These are phyloP conservation scores for Cyclanthera cordifolia DNA, from an alignment of 306 rosid species.

Conservation along the genomic window DNA sequence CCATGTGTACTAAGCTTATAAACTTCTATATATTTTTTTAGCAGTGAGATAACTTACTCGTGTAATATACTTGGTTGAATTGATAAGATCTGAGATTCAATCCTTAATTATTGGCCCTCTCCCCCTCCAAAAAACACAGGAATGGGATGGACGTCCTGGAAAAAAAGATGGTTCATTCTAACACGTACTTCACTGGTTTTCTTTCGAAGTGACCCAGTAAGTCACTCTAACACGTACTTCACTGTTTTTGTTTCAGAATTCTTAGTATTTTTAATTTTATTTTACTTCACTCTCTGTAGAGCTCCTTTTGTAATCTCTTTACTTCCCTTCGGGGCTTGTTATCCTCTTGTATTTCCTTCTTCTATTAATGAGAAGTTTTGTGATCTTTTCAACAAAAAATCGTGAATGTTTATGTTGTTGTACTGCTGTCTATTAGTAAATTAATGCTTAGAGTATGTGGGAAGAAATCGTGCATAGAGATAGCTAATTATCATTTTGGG, in stretches of 20 bases:
- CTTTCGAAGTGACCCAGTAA: constrained; percentile 98
- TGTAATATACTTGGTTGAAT: neutral
- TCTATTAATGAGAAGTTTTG: too few relatives aligned
- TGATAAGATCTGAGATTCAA: neutral
- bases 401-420: neutral
- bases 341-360: too few relatives aligned
- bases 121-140: constrained; percentile 29
- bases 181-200: constrained; percentile 85
- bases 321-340: too few relatives aligned
- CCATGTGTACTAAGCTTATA: neutral
- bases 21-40: neutral
- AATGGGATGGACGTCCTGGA: constrained; percentile 99
- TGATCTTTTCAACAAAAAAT: too few relatives aligned
- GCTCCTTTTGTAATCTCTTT: too few relatives aligned
- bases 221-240: too few relatives aligned
- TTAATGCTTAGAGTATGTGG: neutral
- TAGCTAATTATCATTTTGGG: neutral
- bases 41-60: neutral
- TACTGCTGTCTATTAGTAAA: neutral
- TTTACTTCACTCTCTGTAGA: too few relatives aligned
- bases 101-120: neutral
- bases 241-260: too few relatives aligned
- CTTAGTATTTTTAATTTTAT: too few relatives aligned
- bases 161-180: constrained; percentile 96
- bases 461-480: neutral